Evolutionary conservation across 1,139 yeast genomes (phyloP).

Genomic region (Hanseniaspora uvarum): DNA sequence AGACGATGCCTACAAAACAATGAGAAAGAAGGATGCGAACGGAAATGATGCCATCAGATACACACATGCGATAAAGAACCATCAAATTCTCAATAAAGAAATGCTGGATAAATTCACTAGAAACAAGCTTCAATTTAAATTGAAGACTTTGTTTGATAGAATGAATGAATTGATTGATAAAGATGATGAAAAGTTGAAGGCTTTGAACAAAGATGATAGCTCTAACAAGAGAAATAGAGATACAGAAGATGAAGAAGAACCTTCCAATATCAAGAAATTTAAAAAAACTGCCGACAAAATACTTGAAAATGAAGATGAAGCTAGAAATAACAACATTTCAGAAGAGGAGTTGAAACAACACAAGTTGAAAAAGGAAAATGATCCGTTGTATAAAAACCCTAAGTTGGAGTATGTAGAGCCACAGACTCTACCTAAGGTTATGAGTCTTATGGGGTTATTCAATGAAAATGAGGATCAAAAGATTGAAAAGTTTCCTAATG

Average conservation of each 20-base stretch:
- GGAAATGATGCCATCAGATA: conserved; percentile 13
- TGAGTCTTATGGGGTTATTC: conserved; percentile 57
- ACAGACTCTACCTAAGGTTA: conserved; percentile 61
- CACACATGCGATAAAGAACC: conserved; percentile 22
- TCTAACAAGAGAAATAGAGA: conserved; percentile 17
- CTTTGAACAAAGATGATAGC: conserved; percentile 22
- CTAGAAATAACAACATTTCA: conserved; percentile 16
- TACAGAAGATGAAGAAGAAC: conserved; percentile 16
- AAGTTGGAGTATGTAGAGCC: conserved; percentile 67
- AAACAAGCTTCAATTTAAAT: conserved; percentile 21
- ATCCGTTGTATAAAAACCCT: conserved; percentile 58
- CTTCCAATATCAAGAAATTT: conserved; percentile 16
- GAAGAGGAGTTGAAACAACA: conserved; percentile 16
- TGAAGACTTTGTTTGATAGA: conserved; percentile 23
- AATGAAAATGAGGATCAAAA: conserved; percentile 48
- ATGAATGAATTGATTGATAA: conserved; percentile 19
- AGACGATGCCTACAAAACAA: conserved; percentile 16
- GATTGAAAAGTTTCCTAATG: conserved; percentile 16
- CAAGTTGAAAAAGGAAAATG: conserved; percentile 38
- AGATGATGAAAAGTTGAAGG: conserved; percentile 19
- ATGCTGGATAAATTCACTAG: conserved; percentile 19
- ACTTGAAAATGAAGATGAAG: conserved; percentile 6
- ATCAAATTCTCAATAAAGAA: conserved; percentile 21
- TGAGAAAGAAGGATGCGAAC: conserved; percentile 17
- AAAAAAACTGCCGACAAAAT: conserved; percentile 17